A percentile compares a stretch with the other conserved stretches of the same genome.
These are phyloP conservation scores for Cryptococcus sp. DNA, from an alignment of 1,284 basidiomycete genomes.

Conservation along the genomic window DNA sequence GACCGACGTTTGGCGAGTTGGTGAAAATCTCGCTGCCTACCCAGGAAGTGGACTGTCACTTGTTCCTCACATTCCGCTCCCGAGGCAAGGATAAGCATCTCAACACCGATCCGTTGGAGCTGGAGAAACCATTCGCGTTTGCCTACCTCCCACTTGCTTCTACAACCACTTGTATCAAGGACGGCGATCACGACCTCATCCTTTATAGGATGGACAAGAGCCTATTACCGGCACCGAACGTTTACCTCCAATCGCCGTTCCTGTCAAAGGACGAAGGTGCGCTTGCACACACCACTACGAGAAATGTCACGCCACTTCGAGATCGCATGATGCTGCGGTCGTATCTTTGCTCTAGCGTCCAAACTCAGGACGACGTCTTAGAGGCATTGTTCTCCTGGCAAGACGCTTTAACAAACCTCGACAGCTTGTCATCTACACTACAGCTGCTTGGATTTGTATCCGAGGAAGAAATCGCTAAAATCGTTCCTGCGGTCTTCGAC, in stretches of 20 bases:
- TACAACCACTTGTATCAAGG: constrained; percentile 78
- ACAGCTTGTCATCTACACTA: constrained; percentile 71
- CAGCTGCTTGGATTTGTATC: constrained; percentile 88
- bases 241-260: constrained; percentile 71
- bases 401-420: constrained; percentile 59
- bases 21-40: constrained; percentile 81
- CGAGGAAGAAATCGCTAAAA: constrained; percentile 92
- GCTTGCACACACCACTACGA: constrained; percentile 62
- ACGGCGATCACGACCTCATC: constrained; percentile 82
- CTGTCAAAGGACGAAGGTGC: constrained; percentile 63
- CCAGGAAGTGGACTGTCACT: constrained; percentile 74
- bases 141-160: constrained; percentile 85
- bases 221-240: constrained; percentile 62
- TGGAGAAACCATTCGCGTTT: constrained; percentile 85
- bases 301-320: constrained; percentile 67
- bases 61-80: constrained; percentile 92
- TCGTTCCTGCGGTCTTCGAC: constrained; percentile 88
- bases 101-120: constrained; percentile 37
- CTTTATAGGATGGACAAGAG: constrained; percentile 78
- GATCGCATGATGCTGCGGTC: constrained; percentile 83
- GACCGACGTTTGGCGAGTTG: constrained; percentile 89
- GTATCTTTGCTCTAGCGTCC: constrained; percentile 87
- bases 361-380: constrained; percentile 88
- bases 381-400: constrained; percentile 86
- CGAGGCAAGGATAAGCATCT: constrained; percentile 59